Conservation (phyloP, 805 yeast genomes). For the Cyberlindnera euphorbiiphila region DNA sequence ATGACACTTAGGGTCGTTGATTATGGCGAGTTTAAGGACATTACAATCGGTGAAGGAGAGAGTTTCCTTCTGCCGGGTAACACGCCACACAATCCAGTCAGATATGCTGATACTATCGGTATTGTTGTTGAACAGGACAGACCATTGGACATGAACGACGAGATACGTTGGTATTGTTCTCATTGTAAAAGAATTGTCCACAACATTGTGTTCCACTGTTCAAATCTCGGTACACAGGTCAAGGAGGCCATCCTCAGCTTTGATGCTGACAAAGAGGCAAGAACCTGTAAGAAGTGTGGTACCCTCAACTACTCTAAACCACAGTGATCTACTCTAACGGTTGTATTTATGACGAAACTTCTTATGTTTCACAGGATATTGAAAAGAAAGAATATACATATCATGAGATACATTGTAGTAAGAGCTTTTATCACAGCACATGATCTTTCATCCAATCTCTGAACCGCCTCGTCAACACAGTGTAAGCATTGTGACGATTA, state of each 20-base stretch:
- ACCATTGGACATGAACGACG: constrained; percentile 66
- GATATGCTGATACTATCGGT: constrained; percentile 84
- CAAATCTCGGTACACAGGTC: constrained; percentile 86
- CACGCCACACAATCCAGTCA: constrained; percentile 85
- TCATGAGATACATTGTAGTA: too few species aligned
- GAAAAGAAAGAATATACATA: too few species aligned
- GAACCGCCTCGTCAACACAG: constrained; percentile 67
- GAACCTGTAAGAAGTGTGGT: constrained; percentile 77
- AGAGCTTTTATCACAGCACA: constrained; percentile 1
- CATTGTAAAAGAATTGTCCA: constrained; percentile 61
- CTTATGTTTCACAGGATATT: too few species aligned
- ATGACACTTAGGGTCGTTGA: constrained; percentile 85
- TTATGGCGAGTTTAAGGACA: constrained; percentile 69
- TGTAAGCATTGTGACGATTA: constrained; percentile 71
- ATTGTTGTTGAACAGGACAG: constrained; percentile 91
- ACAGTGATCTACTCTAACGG: constrained; percentile 30
- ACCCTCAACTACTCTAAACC: constrained; percentile 68
- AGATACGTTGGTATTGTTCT: constrained; percentile 83
- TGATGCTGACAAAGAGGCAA: constrained; percentile 54
- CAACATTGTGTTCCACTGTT: constrained; percentile 68
- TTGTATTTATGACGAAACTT: too few species aligned
- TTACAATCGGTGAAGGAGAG: constrained; percentile 78
- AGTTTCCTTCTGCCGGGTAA: constrained; percentile 84
- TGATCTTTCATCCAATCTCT: constrained; percentile 44
- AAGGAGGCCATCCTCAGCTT: constrained; percentile 74